Conservation (phyloP, 345 rosid species). For the Schrenkiella parvula region DNA sequence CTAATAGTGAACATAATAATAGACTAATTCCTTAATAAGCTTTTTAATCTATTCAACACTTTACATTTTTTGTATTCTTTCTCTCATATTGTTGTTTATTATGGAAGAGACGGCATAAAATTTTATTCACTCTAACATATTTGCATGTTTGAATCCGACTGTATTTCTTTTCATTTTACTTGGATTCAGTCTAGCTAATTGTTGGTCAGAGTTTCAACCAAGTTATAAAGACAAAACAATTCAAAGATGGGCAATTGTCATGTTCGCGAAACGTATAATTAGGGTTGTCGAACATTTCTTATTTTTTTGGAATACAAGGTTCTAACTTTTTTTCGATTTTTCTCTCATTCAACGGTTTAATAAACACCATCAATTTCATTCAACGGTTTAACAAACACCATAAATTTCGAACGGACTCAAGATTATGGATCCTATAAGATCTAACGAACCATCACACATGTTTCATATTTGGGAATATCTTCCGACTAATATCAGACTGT, state of each 20-base stretch:
- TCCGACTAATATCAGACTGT: no score
- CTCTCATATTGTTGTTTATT: background rate
- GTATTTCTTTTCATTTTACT: background rate
- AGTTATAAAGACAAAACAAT: background rate
- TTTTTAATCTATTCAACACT: background rate
- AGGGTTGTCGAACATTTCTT: background rate
- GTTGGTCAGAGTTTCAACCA: background rate
- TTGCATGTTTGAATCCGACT: background rate
- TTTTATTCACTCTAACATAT: background rate
- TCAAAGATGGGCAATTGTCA: background rate
- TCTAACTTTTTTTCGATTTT: no score
- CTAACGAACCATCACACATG: no score
- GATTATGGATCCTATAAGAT: no score
- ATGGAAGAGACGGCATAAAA: background rate
- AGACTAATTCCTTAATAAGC: background rate
- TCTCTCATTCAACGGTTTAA: no score
- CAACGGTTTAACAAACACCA: no score
- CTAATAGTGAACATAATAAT: background rate
- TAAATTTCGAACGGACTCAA: no score
- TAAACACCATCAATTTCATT: no score
- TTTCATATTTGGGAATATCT: no score
- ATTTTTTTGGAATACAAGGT: background rate
- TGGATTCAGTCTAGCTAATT: background rate
- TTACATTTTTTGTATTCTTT: background rate
- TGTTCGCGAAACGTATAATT: background rate